Percentiles rank a stretch among this genome's conserved stretches.
Conservation (phyloP, 768 basidiomycete species). For the Amyloporia xantha region DNA sequence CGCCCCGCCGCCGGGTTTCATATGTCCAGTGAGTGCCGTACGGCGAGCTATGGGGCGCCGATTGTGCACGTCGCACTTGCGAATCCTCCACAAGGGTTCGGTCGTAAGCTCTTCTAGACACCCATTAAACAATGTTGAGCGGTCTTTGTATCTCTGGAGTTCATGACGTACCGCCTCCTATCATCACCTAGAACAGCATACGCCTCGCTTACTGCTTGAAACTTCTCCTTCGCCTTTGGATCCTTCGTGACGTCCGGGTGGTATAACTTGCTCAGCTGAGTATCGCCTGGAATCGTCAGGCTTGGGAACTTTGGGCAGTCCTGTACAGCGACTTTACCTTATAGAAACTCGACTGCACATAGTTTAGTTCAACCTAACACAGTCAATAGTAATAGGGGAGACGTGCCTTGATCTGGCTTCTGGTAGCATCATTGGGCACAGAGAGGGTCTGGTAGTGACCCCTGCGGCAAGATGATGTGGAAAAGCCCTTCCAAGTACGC, state of each 20-base stretch:
- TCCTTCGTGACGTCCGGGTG: constrained; percentile 42
- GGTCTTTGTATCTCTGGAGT: no score
- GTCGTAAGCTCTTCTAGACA: constrained; percentile 28
- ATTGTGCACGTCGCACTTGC: constrained; percentile 1
- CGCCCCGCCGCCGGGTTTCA: constrained; percentile 26
- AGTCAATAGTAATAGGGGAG: neutral
- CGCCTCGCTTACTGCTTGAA: constrained; percentile 41
- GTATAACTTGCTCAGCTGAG: constrained; percentile 40
- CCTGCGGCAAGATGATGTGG: neutral
- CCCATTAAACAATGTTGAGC: no score
- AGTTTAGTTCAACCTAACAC: constrained; percentile 16
- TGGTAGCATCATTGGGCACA: constrained; percentile 28
- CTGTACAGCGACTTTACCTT: constrained; percentile 29
- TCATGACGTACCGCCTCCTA: constrained; percentile 34
- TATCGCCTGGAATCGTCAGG: constrained; percentile 5
- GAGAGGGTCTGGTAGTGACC: constrained; percentile 31
- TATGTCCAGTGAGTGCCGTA: constrained; percentile 19
- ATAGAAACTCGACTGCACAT: constrained; percentile 29
- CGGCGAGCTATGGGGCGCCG: constrained; percentile 9
- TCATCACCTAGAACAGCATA: constrained; percentile 40
- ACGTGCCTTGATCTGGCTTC: constrained; percentile 30
- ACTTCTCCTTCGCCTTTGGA: constrained; percentile 30
- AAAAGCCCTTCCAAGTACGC: constrained; percentile 3
- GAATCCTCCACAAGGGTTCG: constrained; percentile 17
- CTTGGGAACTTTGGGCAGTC: constrained; percentile 23